Percentiles rank a stretch among this genome's conserved stretches.
Conservation (phyloP, 192 early-diverging fungal species). For the Gaertneriomyces semiglobifer region DNA sequence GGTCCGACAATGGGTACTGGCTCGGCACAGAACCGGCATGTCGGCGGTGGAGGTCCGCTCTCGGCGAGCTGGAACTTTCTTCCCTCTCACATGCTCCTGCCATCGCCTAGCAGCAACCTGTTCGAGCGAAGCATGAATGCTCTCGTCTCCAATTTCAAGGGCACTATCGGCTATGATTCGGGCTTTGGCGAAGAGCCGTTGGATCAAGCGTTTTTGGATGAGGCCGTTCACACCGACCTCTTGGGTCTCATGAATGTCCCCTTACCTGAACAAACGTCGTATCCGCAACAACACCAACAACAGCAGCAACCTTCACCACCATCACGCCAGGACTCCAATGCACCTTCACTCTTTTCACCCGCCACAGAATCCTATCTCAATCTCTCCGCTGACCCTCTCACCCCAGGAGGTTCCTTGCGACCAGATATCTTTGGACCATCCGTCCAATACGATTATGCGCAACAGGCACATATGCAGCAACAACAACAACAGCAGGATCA, state of each 20-base stretch:
- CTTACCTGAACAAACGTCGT: too few relatives aligned
- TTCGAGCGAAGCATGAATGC: slow-evolving; percentile 44
- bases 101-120: slow-evolving; percentile 37
- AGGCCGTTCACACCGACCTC: too few relatives aligned
- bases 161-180: slow-evolving; percentile 16
- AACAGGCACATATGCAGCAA: neutral
- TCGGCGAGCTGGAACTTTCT: neutral
- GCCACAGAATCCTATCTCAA: slow-evolving; percentile 12
- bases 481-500: too few relatives aligned
- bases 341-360: slow-evolving; percentile 9
- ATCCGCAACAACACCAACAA: neutral
- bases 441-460: neutral
- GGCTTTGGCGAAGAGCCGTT: slow-evolving; percentile 4
- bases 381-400: slow-evolving; percentile 1
- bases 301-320: neutral
- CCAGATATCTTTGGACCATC: slow-evolving; percentile 5
- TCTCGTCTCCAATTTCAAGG: slow-evolving; percentile 38
- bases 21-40: too few relatives aligned
- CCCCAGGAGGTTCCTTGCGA: slow-evolving; percentile 22
- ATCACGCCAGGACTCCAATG: neutral
- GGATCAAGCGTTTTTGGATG: neutral
- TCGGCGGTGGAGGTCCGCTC: too few relatives aligned
- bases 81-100: slow-evolving; percentile 26
- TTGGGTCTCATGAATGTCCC: too few relatives aligned
- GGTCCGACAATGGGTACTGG: too few relatives aligned